Evolutionary conservation across 2,329 filamentous ascomycete genomes (phyloP).

Genomic region (Grosmannia penicillata): DNA sequence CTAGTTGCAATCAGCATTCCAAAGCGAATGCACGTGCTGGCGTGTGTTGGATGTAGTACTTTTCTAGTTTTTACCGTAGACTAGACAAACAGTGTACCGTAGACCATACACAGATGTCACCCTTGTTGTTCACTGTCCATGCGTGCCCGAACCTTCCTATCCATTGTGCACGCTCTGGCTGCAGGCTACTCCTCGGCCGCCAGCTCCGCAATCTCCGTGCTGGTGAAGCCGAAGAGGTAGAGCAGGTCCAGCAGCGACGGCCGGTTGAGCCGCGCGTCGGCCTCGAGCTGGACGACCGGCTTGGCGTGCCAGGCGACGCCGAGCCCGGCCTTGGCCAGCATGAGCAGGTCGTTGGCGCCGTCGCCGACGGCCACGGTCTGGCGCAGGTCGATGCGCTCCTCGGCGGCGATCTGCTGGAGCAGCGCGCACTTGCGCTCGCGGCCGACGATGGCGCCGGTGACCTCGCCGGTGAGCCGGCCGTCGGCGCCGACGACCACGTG

Average conservation of each 20-base stretch:
- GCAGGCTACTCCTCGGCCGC: conserved; percentile 1
- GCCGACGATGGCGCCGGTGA: conserved; percentile 59
- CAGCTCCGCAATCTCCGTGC: conserved; percentile 37
- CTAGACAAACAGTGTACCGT: too few relatives aligned
- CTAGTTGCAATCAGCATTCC: too few relatives aligned
- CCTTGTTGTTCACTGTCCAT: background rate
- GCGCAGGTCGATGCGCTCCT: conserved; percentile 48
- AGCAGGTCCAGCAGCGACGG: conserved; percentile 56
- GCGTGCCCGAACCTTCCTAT: background rate
- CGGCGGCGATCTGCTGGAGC: conserved; percentile 52
- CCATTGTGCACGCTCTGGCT: background rate
- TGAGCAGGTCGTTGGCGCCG: conserved; percentile 68
- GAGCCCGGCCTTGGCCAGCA: conserved; percentile 61
- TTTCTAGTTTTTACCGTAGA: too few relatives aligned
- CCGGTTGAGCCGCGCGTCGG: conserved; percentile 57
- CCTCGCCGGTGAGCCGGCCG: conserved; percentile 53
- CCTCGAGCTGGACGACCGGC: conserved; percentile 65
- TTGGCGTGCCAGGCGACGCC: conserved; percentile 79
- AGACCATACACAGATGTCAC: too few relatives aligned
- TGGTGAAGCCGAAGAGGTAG: conserved; percentile 58
- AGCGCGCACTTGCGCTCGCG: conserved; percentile 61
- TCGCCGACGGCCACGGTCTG: conserved; percentile 66
- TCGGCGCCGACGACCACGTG: conserved; percentile 52
- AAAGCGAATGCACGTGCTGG: too few relatives aligned
- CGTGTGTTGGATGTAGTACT: too few relatives aligned